These are phyloP conservation scores for Ascochyta clinopodiicola DNA, from an alignment of 2,329 filamentous ascomycete species.

Conservation along the genomic window DNA sequence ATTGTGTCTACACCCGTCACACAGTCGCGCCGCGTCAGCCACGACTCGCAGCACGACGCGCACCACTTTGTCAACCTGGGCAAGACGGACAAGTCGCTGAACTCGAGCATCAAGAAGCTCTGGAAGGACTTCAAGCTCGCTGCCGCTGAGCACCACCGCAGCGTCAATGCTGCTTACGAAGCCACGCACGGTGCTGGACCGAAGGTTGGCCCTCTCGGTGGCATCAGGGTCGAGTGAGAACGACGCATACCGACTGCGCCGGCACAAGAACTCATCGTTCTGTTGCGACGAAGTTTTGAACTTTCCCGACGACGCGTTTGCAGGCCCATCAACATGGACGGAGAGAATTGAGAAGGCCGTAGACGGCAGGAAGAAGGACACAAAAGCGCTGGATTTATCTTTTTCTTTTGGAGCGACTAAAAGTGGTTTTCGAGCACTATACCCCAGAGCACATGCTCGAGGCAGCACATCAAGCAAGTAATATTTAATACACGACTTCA, in stretches of 20 bases:
- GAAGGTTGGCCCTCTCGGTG: not conserved
- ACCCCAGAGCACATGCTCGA: slow-evolving; percentile 5
- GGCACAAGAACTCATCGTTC: too few species aligned
- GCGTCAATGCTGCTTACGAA: slow-evolving; percentile 38
- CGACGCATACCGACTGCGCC: not conserved
- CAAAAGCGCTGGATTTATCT: too few species aligned
- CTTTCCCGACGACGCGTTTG: too few species aligned
- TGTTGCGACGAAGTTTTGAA: too few species aligned
- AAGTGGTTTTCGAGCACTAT: slow-evolving; percentile 15
- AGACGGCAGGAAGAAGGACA: not conserved
- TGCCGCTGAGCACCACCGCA: slow-evolving; percentile 38
- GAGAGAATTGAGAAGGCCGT: not conserved
- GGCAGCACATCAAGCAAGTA: not conserved
- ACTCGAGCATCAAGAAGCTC: slow-evolving; percentile 36
- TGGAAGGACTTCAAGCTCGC: slow-evolving; percentile 38
- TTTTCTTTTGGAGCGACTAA: not conserved
- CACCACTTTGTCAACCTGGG: slow-evolving; percentile 29
- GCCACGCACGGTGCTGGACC: slow-evolving; percentile 31
- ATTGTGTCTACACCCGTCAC: slow-evolving; percentile 20
- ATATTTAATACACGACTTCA: not conserved
- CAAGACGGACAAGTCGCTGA: slow-evolving; percentile 27
- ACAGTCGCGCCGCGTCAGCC: slow-evolving; percentile 23
- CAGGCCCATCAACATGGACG: too few species aligned
- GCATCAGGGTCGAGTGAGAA: not conserved
- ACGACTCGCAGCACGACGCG: slow-evolving; percentile 31